phyloP scores from a whole-genome alignment of 805 yeast genomes.

The Scheffersomyces lignosus region DNA sequence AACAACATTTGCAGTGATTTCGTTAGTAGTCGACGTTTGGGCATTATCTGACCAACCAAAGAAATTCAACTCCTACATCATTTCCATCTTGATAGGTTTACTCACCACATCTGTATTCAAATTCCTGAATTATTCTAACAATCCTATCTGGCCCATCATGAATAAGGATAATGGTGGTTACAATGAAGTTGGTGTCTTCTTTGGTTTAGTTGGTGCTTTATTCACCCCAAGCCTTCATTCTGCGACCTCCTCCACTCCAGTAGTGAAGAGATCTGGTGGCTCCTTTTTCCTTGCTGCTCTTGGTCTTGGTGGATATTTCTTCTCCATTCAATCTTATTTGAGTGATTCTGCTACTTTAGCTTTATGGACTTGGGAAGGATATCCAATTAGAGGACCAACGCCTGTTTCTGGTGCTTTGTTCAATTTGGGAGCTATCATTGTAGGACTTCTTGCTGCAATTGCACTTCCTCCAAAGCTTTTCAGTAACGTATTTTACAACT shows the following conservation, averaged over 20 bases:
- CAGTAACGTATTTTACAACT: conserved; percentile 31
- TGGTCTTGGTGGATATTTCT: conserved; percentile 78
- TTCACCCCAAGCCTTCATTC: conserved; percentile 48
- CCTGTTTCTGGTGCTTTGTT: conserved; percentile 83
- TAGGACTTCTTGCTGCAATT: conserved; percentile 45
- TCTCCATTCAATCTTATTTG: conserved; percentile 68
- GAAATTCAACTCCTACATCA: conserved; percentile 44
- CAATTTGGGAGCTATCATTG: conserved; percentile 56
- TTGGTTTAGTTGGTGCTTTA: conserved; percentile 66
- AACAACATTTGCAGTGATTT: conserved; percentile 56
- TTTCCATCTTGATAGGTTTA: conserved; percentile 70
- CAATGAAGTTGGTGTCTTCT: conserved; percentile 64
- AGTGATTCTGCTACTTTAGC: conserved; percentile 84
- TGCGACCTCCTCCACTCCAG: conserved; percentile 13
- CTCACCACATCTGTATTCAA: conserved; percentile 73
- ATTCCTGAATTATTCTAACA: conserved; percentile 75
- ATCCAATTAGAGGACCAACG: conserved; percentile 79
- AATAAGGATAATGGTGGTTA: conserved; percentile 82
- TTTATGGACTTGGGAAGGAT: conserved; percentile 98
- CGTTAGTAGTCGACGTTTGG: conserved; percentile 57
- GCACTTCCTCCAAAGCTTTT: conserved; percentile 21
- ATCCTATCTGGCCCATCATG: conserved; percentile 97
- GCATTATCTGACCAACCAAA: conserved; percentile 27
- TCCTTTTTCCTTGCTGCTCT: conserved; percentile 52
- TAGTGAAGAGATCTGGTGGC: conserved; percentile 34